phyloP scores from a whole-genome alignment of 2,329 filamentous ascomycete species.

The Teratosphaeria gauchensis region DNA sequence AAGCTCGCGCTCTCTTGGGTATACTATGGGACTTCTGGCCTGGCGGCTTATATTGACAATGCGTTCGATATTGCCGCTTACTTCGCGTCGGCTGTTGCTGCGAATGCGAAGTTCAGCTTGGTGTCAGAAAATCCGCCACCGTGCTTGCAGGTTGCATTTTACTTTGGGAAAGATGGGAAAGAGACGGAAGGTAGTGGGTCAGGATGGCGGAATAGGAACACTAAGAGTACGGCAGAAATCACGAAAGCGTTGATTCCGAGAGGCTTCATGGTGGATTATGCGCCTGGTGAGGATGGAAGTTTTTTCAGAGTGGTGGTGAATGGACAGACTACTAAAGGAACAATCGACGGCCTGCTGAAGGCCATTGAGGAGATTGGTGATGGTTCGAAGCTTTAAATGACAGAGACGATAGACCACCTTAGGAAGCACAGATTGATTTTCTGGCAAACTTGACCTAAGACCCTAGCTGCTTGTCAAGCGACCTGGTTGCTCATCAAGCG shows the following conservation, averaged over 20 bases:
- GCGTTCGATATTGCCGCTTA: conserved; percentile 64
- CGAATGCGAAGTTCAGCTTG: conserved; percentile 54
- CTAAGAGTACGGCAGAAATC: conserved; percentile 46
- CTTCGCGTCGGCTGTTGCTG: conserved; percentile 52
- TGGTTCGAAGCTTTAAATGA: neutral
- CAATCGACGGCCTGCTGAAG: conserved; percentile 52
- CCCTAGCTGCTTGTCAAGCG: too few relatives aligned
- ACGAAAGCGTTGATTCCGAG: conserved; percentile 44
- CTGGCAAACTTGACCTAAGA: too few relatives aligned
- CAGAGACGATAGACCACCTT: neutral
- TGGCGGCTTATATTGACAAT: conserved; percentile 51
- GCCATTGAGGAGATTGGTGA: conserved; percentile 44
- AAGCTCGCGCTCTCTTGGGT: conserved; percentile 85
- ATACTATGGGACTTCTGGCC: conserved; percentile 73
- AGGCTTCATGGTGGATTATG: conserved; percentile 63
- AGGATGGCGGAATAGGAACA: conserved; percentile 39
- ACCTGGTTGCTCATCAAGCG: too few relatives aligned
- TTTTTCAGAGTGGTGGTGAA: conserved; percentile 65
- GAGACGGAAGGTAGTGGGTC: conserved; percentile 39
- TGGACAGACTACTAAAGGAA: conserved; percentile 48
- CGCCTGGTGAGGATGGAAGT: conserved; percentile 50
- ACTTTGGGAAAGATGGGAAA: conserved; percentile 56
- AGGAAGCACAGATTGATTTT: too few relatives aligned
- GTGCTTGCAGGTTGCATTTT: conserved; percentile 93
- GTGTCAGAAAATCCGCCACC: conserved; percentile 69